phyloP scores from a whole-genome alignment of 2,329 filamentous ascomycete genomes.

The Colletotrichum gigasporum region DNA sequence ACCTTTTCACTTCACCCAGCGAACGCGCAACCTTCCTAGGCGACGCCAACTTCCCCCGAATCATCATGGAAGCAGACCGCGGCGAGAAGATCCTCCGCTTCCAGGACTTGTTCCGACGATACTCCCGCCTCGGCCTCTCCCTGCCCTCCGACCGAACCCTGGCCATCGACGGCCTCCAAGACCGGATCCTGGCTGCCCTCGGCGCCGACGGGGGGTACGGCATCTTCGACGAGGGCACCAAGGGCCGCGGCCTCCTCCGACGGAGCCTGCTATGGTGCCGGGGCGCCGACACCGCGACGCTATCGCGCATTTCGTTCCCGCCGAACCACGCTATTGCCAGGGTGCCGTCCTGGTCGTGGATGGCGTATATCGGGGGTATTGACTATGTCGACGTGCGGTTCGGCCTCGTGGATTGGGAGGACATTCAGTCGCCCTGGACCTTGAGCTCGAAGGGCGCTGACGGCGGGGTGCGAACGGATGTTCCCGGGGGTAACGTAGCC shows the following conservation, averaged over 20 bases:
- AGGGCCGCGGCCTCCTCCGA: slow-evolving; percentile 24
- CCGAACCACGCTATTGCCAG: neutral
- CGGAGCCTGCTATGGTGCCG: slow-evolving; percentile 29
- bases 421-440: neutral
- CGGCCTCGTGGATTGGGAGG: slow-evolving; percentile 17
- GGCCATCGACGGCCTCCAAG: too few species aligned
- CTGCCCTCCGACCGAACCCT: too few species aligned
- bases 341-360: slow-evolving; percentile 47
- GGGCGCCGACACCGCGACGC: slow-evolving; percentile 27
- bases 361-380: slow-evolving; percentile 43
- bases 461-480: neutral
- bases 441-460: neutral
- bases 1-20: too few species aligned
- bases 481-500: neutral
- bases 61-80: too few species aligned
- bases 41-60: too few species aligned
- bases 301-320: neutral
- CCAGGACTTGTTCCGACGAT: too few species aligned
- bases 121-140: too few species aligned
- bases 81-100: too few species aligned
- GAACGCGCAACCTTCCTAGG: too few species aligned
- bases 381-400: slow-evolving; percentile 37
- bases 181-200: too few species aligned
- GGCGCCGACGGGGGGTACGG: too few species aligned
- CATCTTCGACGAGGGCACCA: too few species aligned